Evolutionary conservation across 495 filamentous ascomycete species (phyloP).

Genomic region (Penicillium roqueforti): DNA sequence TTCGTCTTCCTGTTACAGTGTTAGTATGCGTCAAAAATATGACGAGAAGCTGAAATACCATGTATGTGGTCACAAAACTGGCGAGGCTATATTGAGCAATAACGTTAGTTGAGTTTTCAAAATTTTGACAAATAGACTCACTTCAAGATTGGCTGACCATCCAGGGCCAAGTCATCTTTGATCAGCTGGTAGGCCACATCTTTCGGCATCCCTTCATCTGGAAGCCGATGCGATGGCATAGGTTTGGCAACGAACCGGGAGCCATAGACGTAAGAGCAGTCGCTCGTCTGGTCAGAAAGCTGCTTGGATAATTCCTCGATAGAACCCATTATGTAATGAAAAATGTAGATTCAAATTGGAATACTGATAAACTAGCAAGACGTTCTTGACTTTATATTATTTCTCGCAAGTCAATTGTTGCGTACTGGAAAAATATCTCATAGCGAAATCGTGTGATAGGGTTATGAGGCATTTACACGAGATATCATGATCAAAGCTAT

Average conservation of each 20-base stretch:
- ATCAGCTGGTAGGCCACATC: slow-evolving; percentile 15
- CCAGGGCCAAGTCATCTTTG: slow-evolving; percentile 15
- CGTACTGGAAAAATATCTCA: slow-evolving; percentile 1
- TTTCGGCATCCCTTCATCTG: slow-evolving; percentile 17
- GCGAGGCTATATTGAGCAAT: slow-evolving; percentile 9
- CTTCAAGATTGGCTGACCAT: slow-evolving; percentile 16
- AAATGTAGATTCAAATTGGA: not conserved
- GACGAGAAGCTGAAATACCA: slow-evolving; percentile 7
- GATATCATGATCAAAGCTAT: slow-evolving; percentile 6
- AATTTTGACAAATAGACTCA: not conserved
- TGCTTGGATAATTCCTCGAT: not conserved
- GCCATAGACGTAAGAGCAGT: slow-evolving; percentile 16
- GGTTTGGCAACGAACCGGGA: slow-evolving; percentile 13
- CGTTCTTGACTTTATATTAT: not conserved
- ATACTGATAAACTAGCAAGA: not conserved
- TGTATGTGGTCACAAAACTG: slow-evolving; percentile 22
- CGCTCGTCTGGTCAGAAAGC: not conserved
- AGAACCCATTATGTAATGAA: slow-evolving; percentile 1
- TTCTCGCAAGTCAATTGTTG: not conserved
- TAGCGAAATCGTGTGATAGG: not conserved
- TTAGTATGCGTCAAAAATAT: not conserved
- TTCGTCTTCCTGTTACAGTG: slow-evolving; percentile 63
- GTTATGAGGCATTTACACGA: slow-evolving; percentile 2
- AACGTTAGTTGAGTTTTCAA: not conserved
- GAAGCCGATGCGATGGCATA: slow-evolving; percentile 11